A percentile compares a stretch with the other conserved stretches of the same genome.
Evolutionary conservation across 441 rosid species (phyloP).

Genomic region (Aquilaria agallochum): DNA sequence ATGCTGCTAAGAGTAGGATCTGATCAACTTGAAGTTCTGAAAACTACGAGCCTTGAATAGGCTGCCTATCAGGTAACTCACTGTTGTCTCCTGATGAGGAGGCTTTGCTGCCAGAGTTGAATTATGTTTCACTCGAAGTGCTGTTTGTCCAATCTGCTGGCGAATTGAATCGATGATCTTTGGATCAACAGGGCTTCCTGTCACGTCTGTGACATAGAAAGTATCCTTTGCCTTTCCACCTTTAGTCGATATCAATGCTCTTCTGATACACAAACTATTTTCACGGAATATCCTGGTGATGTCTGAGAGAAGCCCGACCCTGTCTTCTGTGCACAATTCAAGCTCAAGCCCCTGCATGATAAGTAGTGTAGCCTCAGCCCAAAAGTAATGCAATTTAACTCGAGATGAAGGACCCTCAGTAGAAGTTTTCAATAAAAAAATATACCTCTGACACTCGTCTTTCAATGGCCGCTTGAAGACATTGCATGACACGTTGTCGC

Average conservation of each 20-base stretch:
- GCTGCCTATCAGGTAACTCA: conserved; percentile 54
- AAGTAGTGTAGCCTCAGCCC: conserved; percentile 4
- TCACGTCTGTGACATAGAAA: conserved; percentile 79
- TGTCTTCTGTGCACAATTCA: conserved; percentile 67
- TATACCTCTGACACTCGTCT: conserved; percentile 78
- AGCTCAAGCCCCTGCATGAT: conserved; percentile 70
- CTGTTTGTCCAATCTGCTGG: conserved; percentile 50
- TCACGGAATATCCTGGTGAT: conserved; percentile 88
- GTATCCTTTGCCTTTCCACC: conserved; percentile 68
- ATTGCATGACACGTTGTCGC: conserved; percentile 75
- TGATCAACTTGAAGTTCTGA: conserved; percentile 50
- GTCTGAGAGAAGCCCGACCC: conserved; percentile 82
- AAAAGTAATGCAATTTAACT: not conserved
- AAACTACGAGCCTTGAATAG: conserved; percentile 62
- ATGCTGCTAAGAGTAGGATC: conserved; percentile 41
- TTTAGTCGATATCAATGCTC: conserved; percentile 77
- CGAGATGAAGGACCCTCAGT: not conserved
- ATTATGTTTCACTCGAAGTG: conserved; percentile 55
- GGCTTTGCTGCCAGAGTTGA: conserved; percentile 34
- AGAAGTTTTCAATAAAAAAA: not conserved
- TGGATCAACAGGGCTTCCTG: conserved; percentile 60
- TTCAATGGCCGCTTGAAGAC: conserved; percentile 94
- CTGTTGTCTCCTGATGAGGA: conserved; percentile 48
- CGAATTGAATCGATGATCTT: conserved; percentile 62
- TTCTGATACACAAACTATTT: conserved; percentile 69